Percentiles rank a stretch among this genome's conserved stretches.
phyloP scores from a whole-genome alignment of 2,329 filamentous ascomycete genomes.

The Sarocladium brachiariae region DNA sequence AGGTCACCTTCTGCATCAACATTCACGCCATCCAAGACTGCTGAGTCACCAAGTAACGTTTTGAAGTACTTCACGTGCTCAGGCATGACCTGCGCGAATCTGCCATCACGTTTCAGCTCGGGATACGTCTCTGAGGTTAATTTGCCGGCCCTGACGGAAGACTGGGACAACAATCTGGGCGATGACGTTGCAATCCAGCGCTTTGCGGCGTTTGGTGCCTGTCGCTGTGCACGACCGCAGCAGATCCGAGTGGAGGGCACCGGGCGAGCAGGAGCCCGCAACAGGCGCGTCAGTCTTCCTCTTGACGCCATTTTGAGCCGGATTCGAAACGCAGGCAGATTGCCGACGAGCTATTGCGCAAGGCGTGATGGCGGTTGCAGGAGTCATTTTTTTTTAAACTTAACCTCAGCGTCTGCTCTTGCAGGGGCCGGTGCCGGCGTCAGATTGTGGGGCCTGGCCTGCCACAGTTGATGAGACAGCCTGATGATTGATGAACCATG shows the following conservation, averaged over 20 bases:
- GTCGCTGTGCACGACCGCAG: not conserved
- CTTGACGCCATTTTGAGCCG: conserved; percentile 15
- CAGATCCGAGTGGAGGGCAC: conserved; percentile 6
- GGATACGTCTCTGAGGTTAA: conserved; percentile 86
- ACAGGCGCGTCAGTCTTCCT: conserved; percentile 13
- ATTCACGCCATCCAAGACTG: conserved; percentile 77
- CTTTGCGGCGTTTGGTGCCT: not conserved
- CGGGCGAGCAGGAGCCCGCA: conserved; percentile 12
- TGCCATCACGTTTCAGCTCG: conserved; percentile 68
- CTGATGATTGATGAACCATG: too few relatives aligned
- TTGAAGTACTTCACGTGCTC: conserved; percentile 83
- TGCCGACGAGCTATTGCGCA: not conserved
- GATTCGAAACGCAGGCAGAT: not conserved
- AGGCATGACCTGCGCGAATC: conserved; percentile 64
- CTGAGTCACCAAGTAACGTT: conserved; percentile 71
- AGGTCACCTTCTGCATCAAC: conserved; percentile 67
- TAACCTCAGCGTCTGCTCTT: not conserved
- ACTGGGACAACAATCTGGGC: conserved; percentile 20
- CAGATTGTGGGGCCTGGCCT: not conserved
- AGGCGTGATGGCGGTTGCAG: conserved; percentile 1
- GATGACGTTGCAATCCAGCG: conserved; percentile 24
- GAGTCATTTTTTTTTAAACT: not conserved
- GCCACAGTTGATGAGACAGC: not conserved
- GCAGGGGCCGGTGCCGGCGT: not conserved
- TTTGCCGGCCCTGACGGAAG: conserved; percentile 35